Conservation (phyloP, 345 rosid genomes). For the Chamaenerion angustifolium region DNA sequence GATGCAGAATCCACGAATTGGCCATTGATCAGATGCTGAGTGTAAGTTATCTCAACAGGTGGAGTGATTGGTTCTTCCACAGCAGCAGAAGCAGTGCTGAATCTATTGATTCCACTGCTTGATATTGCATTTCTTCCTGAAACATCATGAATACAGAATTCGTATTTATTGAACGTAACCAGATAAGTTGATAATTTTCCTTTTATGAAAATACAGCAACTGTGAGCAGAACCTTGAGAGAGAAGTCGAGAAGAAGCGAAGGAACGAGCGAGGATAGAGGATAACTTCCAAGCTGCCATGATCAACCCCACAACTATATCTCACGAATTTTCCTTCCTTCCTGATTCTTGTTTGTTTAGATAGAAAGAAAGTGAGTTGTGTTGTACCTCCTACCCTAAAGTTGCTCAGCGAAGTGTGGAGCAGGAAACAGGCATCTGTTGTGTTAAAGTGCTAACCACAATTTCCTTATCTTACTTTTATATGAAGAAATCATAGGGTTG, state of each 20-base stretch:
- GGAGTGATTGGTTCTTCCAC: constrained; percentile 53
- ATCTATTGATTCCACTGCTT: constrained; percentile 28
- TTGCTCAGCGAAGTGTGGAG: too few species aligned
- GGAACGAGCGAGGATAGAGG: constrained; percentile 20
- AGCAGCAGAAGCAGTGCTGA: constrained; percentile 48
- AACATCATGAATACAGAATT: constrained; percentile 3
- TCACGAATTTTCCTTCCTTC: background rate
- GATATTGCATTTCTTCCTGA: constrained; percentile 25
- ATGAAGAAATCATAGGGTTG: too few species aligned
- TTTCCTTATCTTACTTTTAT: too few species aligned
- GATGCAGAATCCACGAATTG: constrained; percentile 80
- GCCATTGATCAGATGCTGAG: constrained; percentile 70
- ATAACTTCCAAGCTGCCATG: constrained; percentile 41
- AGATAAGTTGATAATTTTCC: too few species aligned
- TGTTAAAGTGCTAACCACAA: too few species aligned
- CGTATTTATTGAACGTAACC: background rate
- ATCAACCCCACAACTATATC: background rate
- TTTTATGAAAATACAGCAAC: too few species aligned
- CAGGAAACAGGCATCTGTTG: too few species aligned
- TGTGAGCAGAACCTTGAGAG: background rate
- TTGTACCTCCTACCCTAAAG: too few species aligned
- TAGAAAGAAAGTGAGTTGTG: too few species aligned
- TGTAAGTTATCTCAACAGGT: constrained; percentile 45
- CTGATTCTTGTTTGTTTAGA: background rate
- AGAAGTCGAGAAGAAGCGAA: constrained; percentile 18